Conservation (phyloP, 495 filamentous ascomycete genomes). For the Podospora comata region DNA sequence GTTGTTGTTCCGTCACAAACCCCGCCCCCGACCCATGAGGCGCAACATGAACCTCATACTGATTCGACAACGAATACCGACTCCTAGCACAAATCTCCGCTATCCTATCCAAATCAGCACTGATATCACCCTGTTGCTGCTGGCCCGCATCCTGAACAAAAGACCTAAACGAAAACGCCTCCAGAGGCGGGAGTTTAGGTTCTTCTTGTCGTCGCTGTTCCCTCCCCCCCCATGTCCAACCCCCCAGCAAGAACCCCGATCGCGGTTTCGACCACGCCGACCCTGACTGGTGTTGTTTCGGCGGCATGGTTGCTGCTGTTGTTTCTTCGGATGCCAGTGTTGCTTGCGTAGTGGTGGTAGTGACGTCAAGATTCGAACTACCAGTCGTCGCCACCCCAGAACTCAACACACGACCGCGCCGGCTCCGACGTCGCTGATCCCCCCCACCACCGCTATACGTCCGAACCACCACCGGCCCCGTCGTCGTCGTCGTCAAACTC, state of each 20-base stretch:
- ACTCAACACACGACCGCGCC: conserved; percentile 27
- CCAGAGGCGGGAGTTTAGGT: conserved; percentile 47
- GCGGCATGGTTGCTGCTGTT: too few species aligned
- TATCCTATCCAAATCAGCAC: conserved; percentile 53
- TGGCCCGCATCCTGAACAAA: conserved; percentile 35
- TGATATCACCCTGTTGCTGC: conserved; percentile 30
- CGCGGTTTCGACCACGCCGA: too few species aligned
- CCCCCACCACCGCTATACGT: conserved; percentile 46
- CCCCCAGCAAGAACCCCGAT: too few species aligned
- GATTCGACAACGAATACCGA: conserved; percentile 54
- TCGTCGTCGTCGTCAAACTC: conserved; percentile 39
- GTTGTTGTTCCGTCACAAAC: conserved; percentile 27
- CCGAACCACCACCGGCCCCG: conserved; percentile 54
- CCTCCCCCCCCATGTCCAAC: not conserved
- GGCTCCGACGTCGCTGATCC: not conserved
- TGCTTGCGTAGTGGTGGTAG: too few species aligned
- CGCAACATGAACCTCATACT: conserved; percentile 58
- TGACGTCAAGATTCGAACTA: conserved; percentile 17
- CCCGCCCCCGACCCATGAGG: conserved; percentile 50
- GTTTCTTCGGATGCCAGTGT: too few species aligned
- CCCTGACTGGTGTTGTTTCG: too few species aligned
- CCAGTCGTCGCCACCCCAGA: not conserved
- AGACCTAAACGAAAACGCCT: conserved; percentile 58
- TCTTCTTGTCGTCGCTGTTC: conserved; percentile 24
- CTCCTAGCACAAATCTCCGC: conserved; percentile 57